Evolutionary conservation across 805 yeast species (phyloP).

Genomic region (Metschnikowia baotianmanensis): DNA sequence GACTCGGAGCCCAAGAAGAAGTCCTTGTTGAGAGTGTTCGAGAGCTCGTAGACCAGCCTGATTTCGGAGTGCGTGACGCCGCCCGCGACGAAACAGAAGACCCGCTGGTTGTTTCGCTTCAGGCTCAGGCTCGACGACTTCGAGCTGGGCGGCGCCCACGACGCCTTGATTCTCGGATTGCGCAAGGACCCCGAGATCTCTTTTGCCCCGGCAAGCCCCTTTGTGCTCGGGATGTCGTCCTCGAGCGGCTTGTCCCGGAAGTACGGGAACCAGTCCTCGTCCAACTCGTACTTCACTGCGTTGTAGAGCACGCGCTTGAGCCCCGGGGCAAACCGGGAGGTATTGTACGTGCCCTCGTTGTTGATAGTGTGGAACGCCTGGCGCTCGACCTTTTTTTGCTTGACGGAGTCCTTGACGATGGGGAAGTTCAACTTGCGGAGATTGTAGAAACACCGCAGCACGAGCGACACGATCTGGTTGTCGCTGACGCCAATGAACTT

Average conservation of each 20-base stretch:
- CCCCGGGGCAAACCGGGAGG: slow-evolving; percentile 74
- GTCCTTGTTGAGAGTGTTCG: slow-evolving; percentile 61
- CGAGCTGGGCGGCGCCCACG: slow-evolving; percentile 20
- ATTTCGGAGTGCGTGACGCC: slow-evolving; percentile 85
- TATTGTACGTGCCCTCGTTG: slow-evolving; percentile 53
- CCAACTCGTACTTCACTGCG: slow-evolving; percentile 50
- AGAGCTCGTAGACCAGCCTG: slow-evolving; percentile 69
- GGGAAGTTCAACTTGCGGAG: slow-evolving; percentile 54
- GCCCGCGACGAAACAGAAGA: slow-evolving; percentile 83
- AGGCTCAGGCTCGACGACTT: slow-evolving; percentile 17
- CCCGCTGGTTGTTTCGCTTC: slow-evolving; percentile 49
- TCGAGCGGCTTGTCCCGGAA: slow-evolving; percentile 69
- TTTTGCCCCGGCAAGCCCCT: not conserved
- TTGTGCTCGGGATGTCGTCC: slow-evolving; percentile 34
- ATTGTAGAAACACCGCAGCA: slow-evolving; percentile 45
- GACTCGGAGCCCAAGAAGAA: slow-evolving; percentile 42
- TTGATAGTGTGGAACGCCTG: slow-evolving; percentile 56
- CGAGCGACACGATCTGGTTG: slow-evolving; percentile 54
- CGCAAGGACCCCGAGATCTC: slow-evolving; percentile 16
- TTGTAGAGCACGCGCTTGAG: slow-evolving; percentile 55
- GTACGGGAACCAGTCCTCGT: slow-evolving; percentile 65
- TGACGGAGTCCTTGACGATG: slow-evolving; percentile 42
- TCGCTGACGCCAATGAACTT: slow-evolving; percentile 48
- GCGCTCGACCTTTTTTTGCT: slow-evolving; percentile 45
- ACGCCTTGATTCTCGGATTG: slow-evolving; percentile 19